Percentiles rank a stretch among this genome's conserved stretches.
These are phyloP conservation scores for Penicillium sp. DNA, from an alignment of 2,329 filamentous ascomycete species.

Conservation along the genomic window DNA sequence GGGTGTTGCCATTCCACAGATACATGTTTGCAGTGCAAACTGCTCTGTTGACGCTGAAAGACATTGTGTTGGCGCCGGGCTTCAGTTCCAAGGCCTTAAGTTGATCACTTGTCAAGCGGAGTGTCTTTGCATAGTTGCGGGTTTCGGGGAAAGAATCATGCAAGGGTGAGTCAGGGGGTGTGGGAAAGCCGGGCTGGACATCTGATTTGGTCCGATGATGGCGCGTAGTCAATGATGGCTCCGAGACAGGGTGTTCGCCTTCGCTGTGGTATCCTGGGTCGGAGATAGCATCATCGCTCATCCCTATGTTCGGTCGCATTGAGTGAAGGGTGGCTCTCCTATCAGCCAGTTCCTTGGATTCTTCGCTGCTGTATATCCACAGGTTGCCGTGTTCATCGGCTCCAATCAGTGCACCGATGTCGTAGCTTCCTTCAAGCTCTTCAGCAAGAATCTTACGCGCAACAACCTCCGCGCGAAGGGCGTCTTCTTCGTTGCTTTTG, in stretches of 20 bases:
- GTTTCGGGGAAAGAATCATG: conserved; percentile 57
- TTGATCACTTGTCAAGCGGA: conserved; percentile 92
- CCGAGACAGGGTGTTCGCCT: conserved; percentile 64
- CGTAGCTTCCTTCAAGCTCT: conserved; percentile 90
- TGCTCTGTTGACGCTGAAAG: conserved; percentile 92
- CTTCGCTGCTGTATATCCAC: conserved; percentile 99
- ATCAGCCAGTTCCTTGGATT: conserved; percentile 85
- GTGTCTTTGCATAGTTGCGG: conserved; percentile 92
- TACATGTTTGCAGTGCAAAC: conserved; percentile 93
- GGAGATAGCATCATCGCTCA: conserved; percentile 75
- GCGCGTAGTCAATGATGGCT: conserved; percentile 56
- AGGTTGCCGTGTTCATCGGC: conserved; percentile 94
- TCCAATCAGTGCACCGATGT: conserved; percentile 91
- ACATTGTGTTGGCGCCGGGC: conserved; percentile 85
- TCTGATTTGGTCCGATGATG: conserved; percentile 61
- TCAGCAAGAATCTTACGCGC: conserved; percentile 89
- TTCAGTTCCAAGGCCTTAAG: conserved; percentile 80
- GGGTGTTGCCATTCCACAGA: conserved; percentile 84
- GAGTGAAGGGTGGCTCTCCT: conserved; percentile 56
- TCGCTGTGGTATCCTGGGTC: conserved; percentile 97
- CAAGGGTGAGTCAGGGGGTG: conserved; percentile 54
- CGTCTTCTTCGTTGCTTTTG: conserved; percentile 90
- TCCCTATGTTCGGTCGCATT: conserved; percentile 49
- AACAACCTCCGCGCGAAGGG: conserved; percentile 85
- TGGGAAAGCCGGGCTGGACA: conserved; percentile 65